Evolutionary conservation across 2,329 filamentous ascomycete genomes (phyloP), one percentile per base, ranked within the genome.

Genomic region (Exophiala spinifera): DNA sequence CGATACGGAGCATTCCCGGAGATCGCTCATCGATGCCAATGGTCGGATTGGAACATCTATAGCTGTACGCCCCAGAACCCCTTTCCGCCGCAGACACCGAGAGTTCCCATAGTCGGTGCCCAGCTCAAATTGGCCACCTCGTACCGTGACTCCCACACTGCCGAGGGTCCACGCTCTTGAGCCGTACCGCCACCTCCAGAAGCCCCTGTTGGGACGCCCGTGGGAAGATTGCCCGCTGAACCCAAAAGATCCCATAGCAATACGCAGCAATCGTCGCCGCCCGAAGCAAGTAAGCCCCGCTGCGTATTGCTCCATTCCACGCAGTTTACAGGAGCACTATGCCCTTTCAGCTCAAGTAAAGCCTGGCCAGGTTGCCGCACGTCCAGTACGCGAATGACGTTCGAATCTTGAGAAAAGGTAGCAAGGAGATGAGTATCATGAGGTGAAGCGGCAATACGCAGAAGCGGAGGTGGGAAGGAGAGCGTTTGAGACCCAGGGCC

Each of bases 361-460:
- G 94, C 94, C 72, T 96, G 94, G 4, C 94, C 94, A 0, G 94
- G 94, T 72, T 99, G 94, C 46, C 94, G 87, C 2, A 97, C 92
- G 66, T 99, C 94, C 25, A 99, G 84, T 51, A 99, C 95, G 45
- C 94, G 89, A 67, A 99, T 91, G 31, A 95, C 77, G 65, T 87
- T 91, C 3, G 89, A 95, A 69, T 97, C 94, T 67, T 91, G 87
- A 15, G 94, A 92, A 70, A 99, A 97, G 0, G 94, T 99, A n/a
- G 92, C 92, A 33, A 99, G 83, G 31, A 99, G 84, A 69, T 99
- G 91, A 5, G 90, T 88, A 70, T 99, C 94, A 66, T 97, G 92
- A 1, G 94, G 94, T 23, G 60, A 59, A 23, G 56, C 70, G 40
- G 90, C 89, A 25, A 95, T 78, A 51, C 89, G 83, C 53, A 95